Base-by-base conservation (phyloP, 1,284 basidiomycete species). In the Ceratobasidium sp. region DNA sequence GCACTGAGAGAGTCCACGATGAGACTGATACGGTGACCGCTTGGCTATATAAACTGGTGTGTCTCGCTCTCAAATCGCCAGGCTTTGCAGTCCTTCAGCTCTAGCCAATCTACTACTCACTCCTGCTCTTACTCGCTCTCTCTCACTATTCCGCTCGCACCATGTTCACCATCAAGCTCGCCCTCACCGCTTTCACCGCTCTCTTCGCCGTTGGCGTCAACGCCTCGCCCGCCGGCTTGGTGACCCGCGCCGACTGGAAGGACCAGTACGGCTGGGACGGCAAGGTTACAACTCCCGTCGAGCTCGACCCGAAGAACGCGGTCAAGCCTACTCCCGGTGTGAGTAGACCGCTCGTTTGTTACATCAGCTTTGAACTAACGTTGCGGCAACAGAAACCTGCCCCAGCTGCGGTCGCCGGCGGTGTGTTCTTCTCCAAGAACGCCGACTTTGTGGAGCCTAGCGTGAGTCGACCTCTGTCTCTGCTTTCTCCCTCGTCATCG, bases 81-180 rank as follows among this genome's bases (percentile, higher is more conserved):
- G 52, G 52, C 52, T 55, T 28, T 55, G 28, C 52, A 55, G 26
- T 30, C 52, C 30, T 30, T 18, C 52, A 23, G 30, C 26, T 55
- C 52, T 18, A 55, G 30, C 52, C 28, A 55, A 18, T 18, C 52
- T 28, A 32, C 28, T 30, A 6, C 48, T 50, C 48, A n/a, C n/a
- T n/a, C n/a, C n/a, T n/a, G n/a, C 36, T 39, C 6, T 14, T 14
- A 39, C 36, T 14, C 36, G 36, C 36, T 39, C 14, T 9, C 52
- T 55, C 52, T 55, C 28, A 28, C 52, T 55, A 23, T 55, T 55
- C 52, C 26, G 30, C 58, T 26, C n/a, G 5, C 41, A 60, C 41
- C 41, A 60, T 60, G 58, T 60, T 60, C 58, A 39, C 58, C 45
- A 18, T 41, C 41, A 60, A 59, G 57, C 39, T 59, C 39, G n/a